phyloP scores from a whole-genome alignment of 129 eudicot species.

The Mikania micrantha region DNA sequence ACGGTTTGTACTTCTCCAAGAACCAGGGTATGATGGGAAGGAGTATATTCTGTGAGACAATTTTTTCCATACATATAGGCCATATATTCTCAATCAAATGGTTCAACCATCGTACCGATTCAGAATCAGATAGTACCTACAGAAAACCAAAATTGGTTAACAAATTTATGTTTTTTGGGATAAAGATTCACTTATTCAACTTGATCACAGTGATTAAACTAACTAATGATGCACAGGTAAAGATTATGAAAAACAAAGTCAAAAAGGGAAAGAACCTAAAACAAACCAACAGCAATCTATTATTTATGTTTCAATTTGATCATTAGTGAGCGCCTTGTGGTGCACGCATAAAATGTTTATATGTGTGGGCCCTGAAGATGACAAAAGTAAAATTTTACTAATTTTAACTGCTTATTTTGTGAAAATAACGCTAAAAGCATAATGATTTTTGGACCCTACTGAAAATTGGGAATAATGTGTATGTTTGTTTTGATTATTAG shows the following conservation, averaged over 20 bases:
- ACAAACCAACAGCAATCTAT: background rate
- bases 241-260: background rate
- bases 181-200: slow-evolving; percentile 9
- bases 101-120: slow-evolving; percentile 92
- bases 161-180: background rate
- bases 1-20: slow-evolving; percentile 88
- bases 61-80: slow-evolving; percentile 82
- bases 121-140: slow-evolving; percentile 85
- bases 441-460: too few species aligned
- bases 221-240: background rate
- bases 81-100: slow-evolving; percentile 80
- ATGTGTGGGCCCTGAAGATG: too few species aligned
- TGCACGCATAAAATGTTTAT: too few species aligned
- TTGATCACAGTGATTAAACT: slow-evolving; percentile 3
- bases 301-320: background rate
- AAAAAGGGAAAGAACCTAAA: background rate
- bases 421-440: too few species aligned
- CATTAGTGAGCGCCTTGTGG: too few species aligned
- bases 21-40: slow-evolving; percentile 95
- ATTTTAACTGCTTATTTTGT: too few species aligned
- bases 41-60: slow-evolving; percentile 78
- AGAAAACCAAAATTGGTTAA: background rate
- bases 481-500: too few species aligned
- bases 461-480: too few species aligned
- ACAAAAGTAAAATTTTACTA: too few species aligned